phyloP scores from a whole-genome alignment of 140 eudicot species.

The Senecio squalidus region DNA sequence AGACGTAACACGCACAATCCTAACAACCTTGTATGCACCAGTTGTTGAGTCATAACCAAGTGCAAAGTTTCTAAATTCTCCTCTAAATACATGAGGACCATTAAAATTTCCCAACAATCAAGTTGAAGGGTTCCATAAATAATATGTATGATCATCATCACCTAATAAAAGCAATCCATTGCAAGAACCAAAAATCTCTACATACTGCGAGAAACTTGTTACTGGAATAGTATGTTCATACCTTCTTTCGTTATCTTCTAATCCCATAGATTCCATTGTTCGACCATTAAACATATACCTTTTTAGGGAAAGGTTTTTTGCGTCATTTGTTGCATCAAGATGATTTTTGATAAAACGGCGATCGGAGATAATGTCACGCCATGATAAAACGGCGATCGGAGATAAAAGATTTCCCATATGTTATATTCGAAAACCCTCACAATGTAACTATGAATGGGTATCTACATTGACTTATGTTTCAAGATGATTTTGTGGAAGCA shows the following conservation, averaged over 20 bases:
- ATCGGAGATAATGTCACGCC: too few relatives aligned
- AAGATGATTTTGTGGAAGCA: too few relatives aligned
- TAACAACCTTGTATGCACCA: constrained; percentile 22
- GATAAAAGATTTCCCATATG: too few relatives aligned
- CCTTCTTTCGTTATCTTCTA: not conserved
- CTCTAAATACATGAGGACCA: constrained; percentile 3
- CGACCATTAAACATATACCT: not conserved
- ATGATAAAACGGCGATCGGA: too few relatives aligned
- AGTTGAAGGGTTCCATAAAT: constrained; percentile 22
- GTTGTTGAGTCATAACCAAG: constrained; percentile 15
- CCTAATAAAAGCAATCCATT: constrained; percentile 21
- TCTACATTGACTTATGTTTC: too few relatives aligned
- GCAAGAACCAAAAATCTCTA: constrained; percentile 17
- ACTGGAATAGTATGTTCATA: not conserved
- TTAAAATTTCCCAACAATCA: not conserved
- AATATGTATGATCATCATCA: not conserved
- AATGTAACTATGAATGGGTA: too few relatives aligned
- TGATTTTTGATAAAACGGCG: too few relatives aligned
- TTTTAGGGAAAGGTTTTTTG: too few relatives aligned
- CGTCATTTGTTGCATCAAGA: too few relatives aligned
- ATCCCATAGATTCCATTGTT: not conserved
- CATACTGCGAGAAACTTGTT: not conserved
- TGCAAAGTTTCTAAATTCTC: constrained; percentile 10
- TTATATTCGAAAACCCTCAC: too few relatives aligned
- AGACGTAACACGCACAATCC: too few relatives aligned